phyloP scores from a whole-genome alignment of 441 rosid genomes.

The Dalechampia spathulata region DNA sequence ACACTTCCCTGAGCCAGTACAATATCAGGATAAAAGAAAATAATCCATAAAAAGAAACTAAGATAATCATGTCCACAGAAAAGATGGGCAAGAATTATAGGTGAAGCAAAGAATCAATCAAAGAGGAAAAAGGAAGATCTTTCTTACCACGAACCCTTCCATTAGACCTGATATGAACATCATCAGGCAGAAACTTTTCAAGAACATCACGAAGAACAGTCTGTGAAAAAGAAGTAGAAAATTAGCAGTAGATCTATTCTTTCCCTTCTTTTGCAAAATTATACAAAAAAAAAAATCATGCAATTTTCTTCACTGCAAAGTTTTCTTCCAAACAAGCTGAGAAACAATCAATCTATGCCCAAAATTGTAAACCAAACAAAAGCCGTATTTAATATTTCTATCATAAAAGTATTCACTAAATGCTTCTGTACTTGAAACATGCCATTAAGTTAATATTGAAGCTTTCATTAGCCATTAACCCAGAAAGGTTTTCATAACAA shows the following conservation, averaged over 20 bases:
- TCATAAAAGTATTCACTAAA: not conserved
- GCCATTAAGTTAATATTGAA: not conserved
- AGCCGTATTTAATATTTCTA: not conserved
- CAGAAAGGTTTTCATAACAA: not conserved
- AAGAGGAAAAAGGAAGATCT: not conserved
- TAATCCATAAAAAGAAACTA: too few species aligned
- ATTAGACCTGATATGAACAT: slow-evolving; percentile 67
- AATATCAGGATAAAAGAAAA: not conserved
- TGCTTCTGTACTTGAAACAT: not conserved
- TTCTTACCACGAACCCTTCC: slow-evolving; percentile 88
- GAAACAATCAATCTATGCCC: not conserved
- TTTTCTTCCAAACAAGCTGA: not conserved
- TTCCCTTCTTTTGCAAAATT: not conserved
- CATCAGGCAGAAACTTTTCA: slow-evolving; percentile 67
- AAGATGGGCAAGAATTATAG: too few species aligned
- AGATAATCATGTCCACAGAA: too few species aligned
- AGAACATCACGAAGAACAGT: slow-evolving; percentile 81
- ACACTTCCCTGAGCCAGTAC: not conserved
- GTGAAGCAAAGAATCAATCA: too few species aligned
- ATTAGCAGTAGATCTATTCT: not conserved
- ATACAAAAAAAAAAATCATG: not conserved
- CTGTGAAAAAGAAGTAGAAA: slow-evolving; percentile 29
- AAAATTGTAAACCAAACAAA: not conserved
- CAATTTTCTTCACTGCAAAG: not conserved
- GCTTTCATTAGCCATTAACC: not conserved